Evolutionary conservation across 169 alveolate genomes (phyloP), one percentile per base, ranked within the genome.

Genomic region (Cryptosporidium sp.): DNA sequence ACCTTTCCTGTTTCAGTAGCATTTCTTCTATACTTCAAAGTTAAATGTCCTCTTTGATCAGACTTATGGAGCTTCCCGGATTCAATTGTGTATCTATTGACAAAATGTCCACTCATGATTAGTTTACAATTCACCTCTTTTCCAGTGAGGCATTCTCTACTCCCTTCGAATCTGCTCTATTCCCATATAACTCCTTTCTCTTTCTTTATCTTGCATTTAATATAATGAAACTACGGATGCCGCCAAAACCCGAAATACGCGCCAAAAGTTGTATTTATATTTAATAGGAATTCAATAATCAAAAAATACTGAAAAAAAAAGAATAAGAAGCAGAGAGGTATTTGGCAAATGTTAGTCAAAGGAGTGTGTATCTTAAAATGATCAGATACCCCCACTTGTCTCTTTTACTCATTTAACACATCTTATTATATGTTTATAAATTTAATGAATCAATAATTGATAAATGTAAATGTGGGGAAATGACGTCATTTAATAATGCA

Each of bases 31-130:
- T 80, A 80, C 48, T 80, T 80, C 2, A 80, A 41, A 14, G 45
- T 80, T 26, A 80, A 50, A 41, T 80, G 89, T 4, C 89, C 89
- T n/a, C 51, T 59, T 43, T 80, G 89, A 9, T 80, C 68, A 12
- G 89, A 80, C 29, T 48, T 80, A 33, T 62, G 75, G 16, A 80
- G 37, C 74, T 80, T 80, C 39, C 45, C 45, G 12, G 80, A 62
- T 31, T 65, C 80, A 33, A 80, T 61, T 14, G 43, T 48, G 55
- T 80, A 45, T 23, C 65, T 37, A 7, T 31, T 73, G 18, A 73
- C 86, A 26, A 50, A 26, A 14, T 58, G 31, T 12, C 86, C 86
- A 31, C 41, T 55, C 86, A 73, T 73, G 1, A 55, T 21, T 55
- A 1, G 35, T 55, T 12, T 26, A 26, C 3, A n/a, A 26, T 0